Evolutionary conservation across 2,329 filamentous ascomycete species (phyloP).

Genomic region (Blumeriella jaapii): DNA sequence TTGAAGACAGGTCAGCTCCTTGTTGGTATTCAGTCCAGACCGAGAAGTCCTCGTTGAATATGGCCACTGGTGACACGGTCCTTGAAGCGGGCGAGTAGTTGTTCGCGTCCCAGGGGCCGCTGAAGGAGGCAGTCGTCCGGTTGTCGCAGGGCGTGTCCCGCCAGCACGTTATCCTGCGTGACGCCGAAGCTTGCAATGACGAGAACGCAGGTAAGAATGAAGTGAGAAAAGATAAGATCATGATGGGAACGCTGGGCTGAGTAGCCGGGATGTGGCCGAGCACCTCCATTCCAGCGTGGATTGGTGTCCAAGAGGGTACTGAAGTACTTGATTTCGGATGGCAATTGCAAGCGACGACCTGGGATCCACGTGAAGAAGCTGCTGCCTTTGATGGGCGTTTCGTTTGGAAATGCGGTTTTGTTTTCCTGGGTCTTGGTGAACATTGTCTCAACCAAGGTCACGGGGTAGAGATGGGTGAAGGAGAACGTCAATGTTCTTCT

Average conservation of each 20-base stretch:
- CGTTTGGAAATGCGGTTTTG: too few relatives aligned
- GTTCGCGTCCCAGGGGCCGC: conserved; percentile 44
- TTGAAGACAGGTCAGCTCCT: conserved; percentile 19
- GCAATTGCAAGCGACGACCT: too few relatives aligned
- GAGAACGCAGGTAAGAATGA: neutral
- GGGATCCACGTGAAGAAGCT: too few relatives aligned
- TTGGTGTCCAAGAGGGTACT: too few relatives aligned
- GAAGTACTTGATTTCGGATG: too few relatives aligned
- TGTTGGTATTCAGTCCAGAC: conserved; percentile 16
- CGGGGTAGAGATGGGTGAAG: too few relatives aligned
- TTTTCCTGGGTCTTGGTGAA: too few relatives aligned
- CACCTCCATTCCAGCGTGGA: too few relatives aligned
- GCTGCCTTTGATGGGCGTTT: too few relatives aligned
- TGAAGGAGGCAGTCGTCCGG: conserved; percentile 36
- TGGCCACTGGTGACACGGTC: conserved; percentile 36
- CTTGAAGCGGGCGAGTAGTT: conserved; percentile 44
- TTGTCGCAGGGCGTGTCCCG: conserved; percentile 38
- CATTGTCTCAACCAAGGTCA: too few relatives aligned
- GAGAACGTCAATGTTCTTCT: too few relatives aligned
- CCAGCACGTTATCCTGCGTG: conserved; percentile 42
- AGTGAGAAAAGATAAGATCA: neutral
- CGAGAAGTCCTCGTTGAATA: conserved; percentile 29
- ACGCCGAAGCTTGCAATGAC: neutral
- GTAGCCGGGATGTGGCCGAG: too few relatives aligned
- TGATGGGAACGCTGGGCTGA: neutral